Evolutionary conservation across 768 basidiomycete genomes (phyloP), one percentile per base, ranked within the genome.

Genomic region (Neoboletus magnificus): DNA sequence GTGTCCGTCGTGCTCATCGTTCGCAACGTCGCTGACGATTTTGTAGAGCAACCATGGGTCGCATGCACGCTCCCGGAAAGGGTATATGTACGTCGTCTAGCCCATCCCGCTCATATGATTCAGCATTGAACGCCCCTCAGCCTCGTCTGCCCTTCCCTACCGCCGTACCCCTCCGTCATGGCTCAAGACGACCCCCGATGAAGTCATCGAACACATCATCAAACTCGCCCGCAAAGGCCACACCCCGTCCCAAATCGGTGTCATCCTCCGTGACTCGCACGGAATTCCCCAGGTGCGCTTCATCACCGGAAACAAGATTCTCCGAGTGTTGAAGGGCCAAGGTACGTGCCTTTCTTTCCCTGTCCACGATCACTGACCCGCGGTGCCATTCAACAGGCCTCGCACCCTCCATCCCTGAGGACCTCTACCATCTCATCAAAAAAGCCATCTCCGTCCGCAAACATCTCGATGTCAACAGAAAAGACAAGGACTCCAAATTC

Each of bases 1-100:
- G 77, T 67, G 1, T 66, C 56, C 68, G 56, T 51, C 57, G 46
- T 59, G 37, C 43, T 48, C 46, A 32, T 27, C n/a, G 49, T 60
- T 44, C 45, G 44, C 29, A 60, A 15, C 22, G 52, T 42, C 32
- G 45, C 66, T 65, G 44, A 64, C 50, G 4, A 12, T 42, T 13
- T 16, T 48, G 8, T 29, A 81, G 74, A 77, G 68, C 58, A 73
- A 78, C 66, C 78, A 93, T 93, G 91, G 91, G 89, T 91, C 93
- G 94, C 73, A 94, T 97, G 93, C 96, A 98, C 85, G 94, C 94
- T 85, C 93, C 94, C 77, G 93, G 93, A 78, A 98, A 98, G 93
- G 96, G 95, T 84, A 97, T 98, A 82, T 91, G 90, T 93, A 76
- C 68, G 89, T 85, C n/a, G 47, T 55, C 32, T 4, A 45, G 48